These are phyloP conservation scores for Stagonosporopsis rhizophila DNA, from an alignment of 2,329 filamentous ascomycete species.

Conservation along the genomic window DNA sequence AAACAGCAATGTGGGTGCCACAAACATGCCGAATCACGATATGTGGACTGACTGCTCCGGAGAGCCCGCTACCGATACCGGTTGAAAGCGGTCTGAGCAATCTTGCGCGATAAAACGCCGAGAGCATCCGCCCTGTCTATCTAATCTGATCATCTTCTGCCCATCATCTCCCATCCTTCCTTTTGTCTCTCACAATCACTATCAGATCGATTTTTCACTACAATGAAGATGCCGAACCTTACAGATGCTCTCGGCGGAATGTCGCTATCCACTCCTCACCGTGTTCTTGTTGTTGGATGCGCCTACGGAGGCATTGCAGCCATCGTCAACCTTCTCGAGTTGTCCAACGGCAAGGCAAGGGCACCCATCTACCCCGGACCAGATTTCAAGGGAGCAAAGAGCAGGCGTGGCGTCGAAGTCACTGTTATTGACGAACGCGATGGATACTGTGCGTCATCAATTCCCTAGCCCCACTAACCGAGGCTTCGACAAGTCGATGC, in stretches of 20 bases:
- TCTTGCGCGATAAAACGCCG: slow-evolving; percentile 28
- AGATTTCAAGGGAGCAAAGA: slow-evolving; percentile 44
- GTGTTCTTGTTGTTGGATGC: slow-evolving; percentile 71
- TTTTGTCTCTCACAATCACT: background rate
- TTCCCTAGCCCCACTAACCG: slow-evolving; percentile 26
- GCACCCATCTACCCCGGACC: slow-evolving; percentile 51
- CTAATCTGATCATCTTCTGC: slow-evolving; percentile 48
- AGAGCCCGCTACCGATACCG: slow-evolving; percentile 23
- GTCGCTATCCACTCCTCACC: slow-evolving; percentile 42
- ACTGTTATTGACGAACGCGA: slow-evolving; percentile 81
- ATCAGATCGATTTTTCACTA: slow-evolving; percentile 25
- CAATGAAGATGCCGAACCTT: slow-evolving; percentile 40
- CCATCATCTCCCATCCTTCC: background rate
- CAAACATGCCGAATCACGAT: slow-evolving; percentile 1
- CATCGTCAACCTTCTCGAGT: slow-evolving; percentile 71
- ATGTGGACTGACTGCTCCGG: slow-evolving; percentile 4
- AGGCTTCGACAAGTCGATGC: slow-evolving; percentile 16
- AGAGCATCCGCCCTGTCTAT: slow-evolving; percentile 23
- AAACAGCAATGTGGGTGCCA: slow-evolving; percentile 12
- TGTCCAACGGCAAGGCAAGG: slow-evolving; percentile 64
- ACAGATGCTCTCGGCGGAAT: slow-evolving; percentile 36
- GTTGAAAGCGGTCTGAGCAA: slow-evolving; percentile 6
- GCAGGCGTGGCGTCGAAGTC: slow-evolving; percentile 67
- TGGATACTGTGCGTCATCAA: slow-evolving; percentile 71
- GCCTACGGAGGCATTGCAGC: slow-evolving; percentile 75